These are phyloP conservation scores for Fistulifera solaris DNA, from an alignment of 108 stramenopile genomes.

Conservation along the genomic window DNA sequence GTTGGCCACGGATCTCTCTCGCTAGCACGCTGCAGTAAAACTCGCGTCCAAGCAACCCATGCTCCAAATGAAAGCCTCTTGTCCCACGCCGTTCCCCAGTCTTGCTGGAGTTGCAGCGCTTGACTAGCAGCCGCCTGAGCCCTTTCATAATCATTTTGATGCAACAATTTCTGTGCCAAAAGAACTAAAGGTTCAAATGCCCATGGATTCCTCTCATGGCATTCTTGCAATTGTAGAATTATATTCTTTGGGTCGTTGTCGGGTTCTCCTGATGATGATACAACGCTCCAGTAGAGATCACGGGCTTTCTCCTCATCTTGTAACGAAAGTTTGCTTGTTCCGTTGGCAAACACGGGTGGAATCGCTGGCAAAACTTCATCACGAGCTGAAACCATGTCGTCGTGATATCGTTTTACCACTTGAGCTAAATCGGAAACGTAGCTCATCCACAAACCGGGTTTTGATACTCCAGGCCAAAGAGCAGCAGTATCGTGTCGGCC, in stretches of 20 bases:
- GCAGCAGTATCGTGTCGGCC: slow-evolving; percentile 5
- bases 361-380: not conserved
- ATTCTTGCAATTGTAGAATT: slow-evolving; percentile 1
- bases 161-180: slow-evolving; percentile 10
- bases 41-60: slow-evolving; percentile 17
- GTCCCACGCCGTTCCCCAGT: slow-evolving; percentile 11
- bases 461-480: slow-evolving; percentile 17
- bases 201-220: slow-evolving; percentile 4
- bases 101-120: slow-evolving; percentile 3
- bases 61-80: slow-evolving; percentile 20
- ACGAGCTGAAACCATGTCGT: not conserved
- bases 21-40: slow-evolving; percentile 1
- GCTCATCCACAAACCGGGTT: slow-evolving; percentile 27
- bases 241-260: not conserved
- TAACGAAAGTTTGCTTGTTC: slow-evolving; percentile 3
- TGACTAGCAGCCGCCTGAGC: not conserved
- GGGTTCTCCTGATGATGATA: not conserved
- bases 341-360: slow-evolving; percentile 12
- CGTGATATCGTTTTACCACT: slow-evolving; percentile 7
- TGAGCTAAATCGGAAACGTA: slow-evolving; percentile 16
- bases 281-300: slow-evolving; percentile 18
- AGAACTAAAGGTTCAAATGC: slow-evolving; percentile 12
- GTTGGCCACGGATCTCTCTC: slow-evolving; percentile 11
- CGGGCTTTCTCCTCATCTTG: slow-evolving; percentile 7
- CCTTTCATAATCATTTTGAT: not conserved